Evolutionary conservation across 1,284 basidiomycete genomes (phyloP).

Genomic region (Ceratobasidium sp.): DNA sequence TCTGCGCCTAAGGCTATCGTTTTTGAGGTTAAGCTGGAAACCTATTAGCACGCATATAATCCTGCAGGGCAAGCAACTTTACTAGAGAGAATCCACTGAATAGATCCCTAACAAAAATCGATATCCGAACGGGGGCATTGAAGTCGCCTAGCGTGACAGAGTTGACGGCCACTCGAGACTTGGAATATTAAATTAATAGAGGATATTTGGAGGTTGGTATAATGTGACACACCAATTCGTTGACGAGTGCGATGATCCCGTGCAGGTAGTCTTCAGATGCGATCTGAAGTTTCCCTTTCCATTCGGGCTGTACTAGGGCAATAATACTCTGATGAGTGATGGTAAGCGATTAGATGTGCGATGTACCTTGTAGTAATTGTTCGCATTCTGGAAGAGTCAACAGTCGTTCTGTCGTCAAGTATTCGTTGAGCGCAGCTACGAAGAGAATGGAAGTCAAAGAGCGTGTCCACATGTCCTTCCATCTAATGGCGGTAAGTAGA

Average conservation of each 20-base stretch:
- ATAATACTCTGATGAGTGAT: constrained; percentile 35
- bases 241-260: constrained; percentile 79
- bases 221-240: constrained; percentile 72
- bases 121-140: constrained; percentile 81
- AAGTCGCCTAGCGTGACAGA: constrained; percentile 84
- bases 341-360: constrained; percentile 7
- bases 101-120: constrained; percentile 82
- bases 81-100: constrained; percentile 87
- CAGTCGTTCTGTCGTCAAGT: constrained; percentile 68
- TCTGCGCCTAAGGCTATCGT: constrained; percentile 78
- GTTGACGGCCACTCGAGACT: constrained; percentile 86
- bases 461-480: constrained; percentile 51
- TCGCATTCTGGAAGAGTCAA: constrained; percentile 66
- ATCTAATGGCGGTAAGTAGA: constrained; percentile 50
- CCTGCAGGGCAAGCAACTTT: constrained; percentile 42
- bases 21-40: constrained; percentile 85
- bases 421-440: constrained; percentile 71
- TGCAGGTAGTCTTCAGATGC: constrained; percentile 88
- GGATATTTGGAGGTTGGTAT: neutral
- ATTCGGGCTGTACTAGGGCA: constrained; percentile 71
- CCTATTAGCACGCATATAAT: constrained; percentile 9
- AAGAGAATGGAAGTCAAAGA: constrained; percentile 65
- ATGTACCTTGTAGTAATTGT: constrained; percentile 73
- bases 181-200: constrained; percentile 24
- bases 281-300: constrained; percentile 73